A percentile compares a stretch with the other conserved stretches of the same genome.
phyloP scores from a whole-genome alignment of 495 filamentous ascomycete species.

The Mytilinidion resinicola region DNA sequence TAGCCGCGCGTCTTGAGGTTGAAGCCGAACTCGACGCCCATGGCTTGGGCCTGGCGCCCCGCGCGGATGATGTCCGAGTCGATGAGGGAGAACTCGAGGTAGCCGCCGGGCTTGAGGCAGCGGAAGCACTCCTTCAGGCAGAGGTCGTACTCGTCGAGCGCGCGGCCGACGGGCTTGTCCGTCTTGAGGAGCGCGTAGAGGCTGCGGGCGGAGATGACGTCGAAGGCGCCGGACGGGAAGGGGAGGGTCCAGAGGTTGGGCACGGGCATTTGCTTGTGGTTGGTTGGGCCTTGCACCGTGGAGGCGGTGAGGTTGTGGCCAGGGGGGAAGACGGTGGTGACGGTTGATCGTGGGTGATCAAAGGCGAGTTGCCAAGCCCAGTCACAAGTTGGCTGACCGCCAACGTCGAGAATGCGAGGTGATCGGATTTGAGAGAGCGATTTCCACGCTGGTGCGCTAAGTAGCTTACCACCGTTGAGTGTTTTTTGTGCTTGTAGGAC shows the following conservation, averaged over 20 bases:
- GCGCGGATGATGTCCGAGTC: slow-evolving; percentile 84
- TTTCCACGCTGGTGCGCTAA: slow-evolving; percentile 64
- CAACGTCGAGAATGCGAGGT: slow-evolving; percentile 77
- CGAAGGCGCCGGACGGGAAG: slow-evolving; percentile 83
- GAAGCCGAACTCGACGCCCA: slow-evolving; percentile 83
- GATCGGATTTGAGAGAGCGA: slow-evolving; percentile 46
- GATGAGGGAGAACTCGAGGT: slow-evolving; percentile 81
- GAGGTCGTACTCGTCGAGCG: slow-evolving; percentile 77
- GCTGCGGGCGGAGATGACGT: slow-evolving; percentile 85
- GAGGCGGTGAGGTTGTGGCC: slow-evolving; percentile 42
- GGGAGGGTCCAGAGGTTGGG: slow-evolving; percentile 70
- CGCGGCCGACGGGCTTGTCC: slow-evolving; percentile 24
- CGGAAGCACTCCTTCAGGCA: slow-evolving; percentile 82
- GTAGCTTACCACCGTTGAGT: slow-evolving; percentile 72
- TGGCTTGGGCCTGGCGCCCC: slow-evolving; percentile 67
- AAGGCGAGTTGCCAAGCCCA: slow-evolving; percentile 93
- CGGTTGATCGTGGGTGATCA: slow-evolving; percentile 73
- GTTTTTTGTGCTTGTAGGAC: slow-evolving; percentile 69
- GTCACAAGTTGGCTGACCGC: slow-evolving; percentile 75
- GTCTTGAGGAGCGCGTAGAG: slow-evolving; percentile 75
- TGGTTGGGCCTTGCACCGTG: slow-evolving; percentile 69
- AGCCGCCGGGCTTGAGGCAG: slow-evolving; percentile 85
- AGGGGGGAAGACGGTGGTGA: slow-evolving; percentile 72
- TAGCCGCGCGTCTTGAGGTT: slow-evolving; percentile 81
- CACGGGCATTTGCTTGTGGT: slow-evolving; percentile 77